These are phyloP conservation scores for Ilyonectria destructans DNA, from an alignment of 2,329 filamentous ascomycete species.

Conservation along the genomic window DNA sequence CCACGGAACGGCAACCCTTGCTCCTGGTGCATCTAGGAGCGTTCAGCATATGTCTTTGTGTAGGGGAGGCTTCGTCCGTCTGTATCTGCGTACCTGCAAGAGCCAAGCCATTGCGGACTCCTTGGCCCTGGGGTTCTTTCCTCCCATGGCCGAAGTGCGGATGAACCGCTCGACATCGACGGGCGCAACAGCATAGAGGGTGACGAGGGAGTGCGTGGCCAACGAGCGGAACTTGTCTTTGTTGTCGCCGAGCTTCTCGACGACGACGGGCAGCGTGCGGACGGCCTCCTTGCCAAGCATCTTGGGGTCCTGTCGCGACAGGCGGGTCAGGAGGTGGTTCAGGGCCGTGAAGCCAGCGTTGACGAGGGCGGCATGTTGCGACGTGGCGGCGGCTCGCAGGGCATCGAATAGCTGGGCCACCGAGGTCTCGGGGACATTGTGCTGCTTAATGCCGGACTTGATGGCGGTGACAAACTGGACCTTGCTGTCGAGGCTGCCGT, in stretches of 20 bases:
- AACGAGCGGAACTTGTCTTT: constrained; percentile 88
- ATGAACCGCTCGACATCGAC: constrained; percentile 86
- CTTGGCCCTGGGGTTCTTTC: constrained; percentile 88
- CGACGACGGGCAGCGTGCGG: constrained; percentile 80
- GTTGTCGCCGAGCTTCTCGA: constrained; percentile 89
- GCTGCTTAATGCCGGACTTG: constrained; percentile 94
- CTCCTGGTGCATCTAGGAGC: constrained; percentile 81
- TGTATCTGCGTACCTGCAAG: constrained; percentile 71
- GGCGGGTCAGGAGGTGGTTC: constrained; percentile 88
- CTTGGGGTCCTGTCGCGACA: constrained; percentile 88
- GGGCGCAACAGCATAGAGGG: constrained; percentile 80
- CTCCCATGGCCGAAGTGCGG: constrained; percentile 82
- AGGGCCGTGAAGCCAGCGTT: constrained; percentile 91
- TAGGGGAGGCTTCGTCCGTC: not conserved
- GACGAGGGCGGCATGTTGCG: constrained; percentile 83
- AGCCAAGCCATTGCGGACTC: constrained; percentile 91
- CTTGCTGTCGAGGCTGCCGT: constrained; percentile 79
- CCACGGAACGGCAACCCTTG: constrained; percentile 84
- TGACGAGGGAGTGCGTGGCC: constrained; percentile 82
- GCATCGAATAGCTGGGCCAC: constrained; percentile 86
- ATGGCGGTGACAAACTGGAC: constrained; percentile 80
- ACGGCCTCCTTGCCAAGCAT: constrained; percentile 79
- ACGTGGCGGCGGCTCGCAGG: constrained; percentile 81
- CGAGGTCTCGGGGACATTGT: constrained; percentile 84
- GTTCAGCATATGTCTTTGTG: constrained; percentile 30